These are phyloP conservation scores for Plantago lanceolata DNA, from an alignment of 305 asterid species.

Conservation along the genomic window DNA sequence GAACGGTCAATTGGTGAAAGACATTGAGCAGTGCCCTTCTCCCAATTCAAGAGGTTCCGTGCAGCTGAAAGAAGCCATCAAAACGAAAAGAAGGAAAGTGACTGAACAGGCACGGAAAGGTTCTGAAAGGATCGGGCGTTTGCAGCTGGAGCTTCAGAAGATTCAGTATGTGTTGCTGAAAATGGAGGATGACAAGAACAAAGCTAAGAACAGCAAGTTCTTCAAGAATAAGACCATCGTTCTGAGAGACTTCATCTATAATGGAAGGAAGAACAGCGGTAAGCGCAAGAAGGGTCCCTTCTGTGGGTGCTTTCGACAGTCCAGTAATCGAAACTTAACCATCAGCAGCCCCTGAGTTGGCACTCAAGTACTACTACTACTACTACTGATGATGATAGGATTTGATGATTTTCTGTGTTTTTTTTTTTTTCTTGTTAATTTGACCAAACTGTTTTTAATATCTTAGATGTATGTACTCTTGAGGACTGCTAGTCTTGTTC, in stretches of 20 bases:
- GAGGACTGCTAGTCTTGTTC: constrained; percentile 36
- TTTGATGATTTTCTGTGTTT: constrained; percentile 24
- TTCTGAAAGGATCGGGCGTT: constrained; percentile 74
- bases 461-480: constrained; percentile 24
- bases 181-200: constrained; percentile 76
- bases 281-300: constrained; percentile 59
- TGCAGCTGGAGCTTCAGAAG: constrained; percentile 83
- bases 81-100: constrained; percentile 47
- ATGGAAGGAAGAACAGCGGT: constrained; percentile 50
- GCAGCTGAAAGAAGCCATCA: constrained; percentile 45
- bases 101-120: constrained; percentile 76
- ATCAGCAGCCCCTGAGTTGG: constrained; percentile 21
- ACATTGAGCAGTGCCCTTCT: constrained; percentile 51
- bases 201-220: constrained; percentile 40
- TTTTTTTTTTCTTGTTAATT: background rate
- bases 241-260: constrained; percentile 68
- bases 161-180: constrained; percentile 69
- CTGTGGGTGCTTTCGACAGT: constrained; percentile 75
- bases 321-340: constrained; percentile 36
- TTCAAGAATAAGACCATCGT: constrained; percentile 55
- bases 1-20: constrained; percentile 52
- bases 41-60: constrained; percentile 46
- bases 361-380: too few relatives aligned
- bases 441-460: constrained; percentile 27
- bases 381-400: background rate